phyloP scores from a whole-genome alignment of 2,329 filamentous ascomycete species.

The Trichophyton equinum region DNA sequence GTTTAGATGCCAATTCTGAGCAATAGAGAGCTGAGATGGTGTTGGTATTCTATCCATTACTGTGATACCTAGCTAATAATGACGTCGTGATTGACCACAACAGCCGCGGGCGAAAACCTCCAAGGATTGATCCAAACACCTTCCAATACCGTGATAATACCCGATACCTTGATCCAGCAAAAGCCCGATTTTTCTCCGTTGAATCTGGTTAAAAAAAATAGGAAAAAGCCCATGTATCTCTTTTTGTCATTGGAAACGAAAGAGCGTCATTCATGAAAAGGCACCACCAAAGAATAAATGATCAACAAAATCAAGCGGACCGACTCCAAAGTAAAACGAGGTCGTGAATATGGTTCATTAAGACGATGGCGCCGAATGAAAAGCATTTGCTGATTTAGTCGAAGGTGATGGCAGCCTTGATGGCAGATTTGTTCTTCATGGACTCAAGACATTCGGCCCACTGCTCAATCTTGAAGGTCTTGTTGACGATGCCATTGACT shows the following conservation, averaged over 20 bases:
- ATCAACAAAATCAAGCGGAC: neutral
- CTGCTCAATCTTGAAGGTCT: conserved; percentile 59
- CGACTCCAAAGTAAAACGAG: neutral
- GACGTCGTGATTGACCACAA: neutral
- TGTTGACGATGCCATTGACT: conserved; percentile 57
- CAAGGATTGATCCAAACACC: neutral
- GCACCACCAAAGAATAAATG: neutral
- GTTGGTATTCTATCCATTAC: neutral
- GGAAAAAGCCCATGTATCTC: neutral
- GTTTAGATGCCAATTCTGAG: neutral
- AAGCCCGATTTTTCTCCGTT: neutral
- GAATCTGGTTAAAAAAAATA: neutral
- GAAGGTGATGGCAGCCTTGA: conserved; percentile 63
- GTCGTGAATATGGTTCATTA: neutral
- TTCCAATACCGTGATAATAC: neutral
- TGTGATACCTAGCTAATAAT: neutral
- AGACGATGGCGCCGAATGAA: neutral
- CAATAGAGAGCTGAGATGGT: neutral
- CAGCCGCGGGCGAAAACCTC: neutral
- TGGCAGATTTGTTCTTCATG: conserved; percentile 59
- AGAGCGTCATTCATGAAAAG: neutral
- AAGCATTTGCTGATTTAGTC: conserved; percentile 35
- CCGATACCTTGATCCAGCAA: conserved; percentile 2
- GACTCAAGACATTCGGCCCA: conserved; percentile 58
- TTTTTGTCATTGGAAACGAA: neutral